These are phyloP conservation scores for Leishmania tropica DNA, from an alignment of 208 protist species.

Conservation along the genomic window DNA sequence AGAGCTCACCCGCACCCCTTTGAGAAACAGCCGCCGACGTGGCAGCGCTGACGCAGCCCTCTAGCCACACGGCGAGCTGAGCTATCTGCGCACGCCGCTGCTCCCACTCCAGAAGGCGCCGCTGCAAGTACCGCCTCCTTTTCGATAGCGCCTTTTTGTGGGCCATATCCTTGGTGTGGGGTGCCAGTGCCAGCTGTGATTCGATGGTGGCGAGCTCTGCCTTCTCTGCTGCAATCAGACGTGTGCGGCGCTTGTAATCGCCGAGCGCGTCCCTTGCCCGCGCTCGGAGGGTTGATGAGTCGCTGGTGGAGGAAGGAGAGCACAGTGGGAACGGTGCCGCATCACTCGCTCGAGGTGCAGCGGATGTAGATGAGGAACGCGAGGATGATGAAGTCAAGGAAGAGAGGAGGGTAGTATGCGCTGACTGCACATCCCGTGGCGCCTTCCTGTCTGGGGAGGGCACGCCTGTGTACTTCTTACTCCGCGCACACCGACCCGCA, in stretches of 20 bases:
- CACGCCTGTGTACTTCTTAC: not conserved
- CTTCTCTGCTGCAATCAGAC: conserved; percentile 15
- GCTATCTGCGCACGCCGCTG: conserved; percentile 37
- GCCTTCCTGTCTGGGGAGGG: not conserved
- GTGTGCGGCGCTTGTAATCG: conserved; percentile 19
- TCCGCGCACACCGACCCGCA: not conserved
- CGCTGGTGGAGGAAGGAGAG: not conserved
- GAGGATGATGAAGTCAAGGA: not conserved
- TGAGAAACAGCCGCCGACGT: conserved; percentile 4
- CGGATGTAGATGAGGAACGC: not conserved
- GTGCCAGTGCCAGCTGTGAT: conserved; percentile 19
- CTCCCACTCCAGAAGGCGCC: conserved; percentile 37
- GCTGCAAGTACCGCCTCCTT: conserved; percentile 29
- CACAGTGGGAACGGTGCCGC: not conserved
- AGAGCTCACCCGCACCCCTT: not conserved
- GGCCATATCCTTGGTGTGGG: not conserved
- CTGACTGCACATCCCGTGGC: not conserved
- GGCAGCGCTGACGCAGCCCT: conserved; percentile 10
- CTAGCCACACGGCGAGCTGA: conserved; percentile 34
- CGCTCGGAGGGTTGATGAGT: conserved; percentile 4
- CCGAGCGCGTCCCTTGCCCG: conserved; percentile 13
- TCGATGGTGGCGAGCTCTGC: conserved; percentile 29
- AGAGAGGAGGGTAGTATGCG: not conserved
- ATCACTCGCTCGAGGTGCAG: not conserved
- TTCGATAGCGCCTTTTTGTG: conserved; percentile 20